phyloP scores from a whole-genome alignment of 129 eudicot genomes.

The Chrysanthemum seticuspe region DNA sequence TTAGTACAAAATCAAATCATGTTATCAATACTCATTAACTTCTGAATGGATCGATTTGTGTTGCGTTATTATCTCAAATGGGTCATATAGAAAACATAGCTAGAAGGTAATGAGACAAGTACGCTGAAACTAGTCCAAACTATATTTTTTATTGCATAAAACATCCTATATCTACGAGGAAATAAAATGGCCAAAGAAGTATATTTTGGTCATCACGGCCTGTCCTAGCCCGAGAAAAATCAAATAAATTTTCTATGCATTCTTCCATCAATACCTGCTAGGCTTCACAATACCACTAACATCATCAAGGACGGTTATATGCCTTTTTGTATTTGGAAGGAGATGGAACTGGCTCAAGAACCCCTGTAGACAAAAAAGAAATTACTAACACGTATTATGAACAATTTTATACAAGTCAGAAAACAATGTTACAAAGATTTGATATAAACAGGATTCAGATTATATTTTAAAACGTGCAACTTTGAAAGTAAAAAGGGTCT shows the following conservation, averaged over 20 bases:
- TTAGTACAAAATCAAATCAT: slow-evolving; percentile 1
- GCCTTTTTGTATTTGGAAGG: slow-evolving; percentile 59
- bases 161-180: neutral
- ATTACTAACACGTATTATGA: neutral
- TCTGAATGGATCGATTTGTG: no score
- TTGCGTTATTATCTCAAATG: no score
- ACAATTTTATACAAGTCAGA: neutral
- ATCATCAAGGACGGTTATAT: slow-evolving; percentile 65
- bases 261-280: slow-evolving; percentile 48
- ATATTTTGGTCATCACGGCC: neutral
- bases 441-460: no score
- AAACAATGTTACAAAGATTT: no score
- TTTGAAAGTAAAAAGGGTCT: no score
- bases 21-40: neutral
- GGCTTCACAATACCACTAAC: slow-evolving; percentile 81
- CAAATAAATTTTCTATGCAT: neutral
- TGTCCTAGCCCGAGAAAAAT: neutral
- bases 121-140: no score
- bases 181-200: neutral
- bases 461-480: no score
- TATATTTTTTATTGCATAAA: no score
- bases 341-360: slow-evolving; percentile 42
- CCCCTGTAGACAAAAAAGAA: slow-evolving; percentile 34
- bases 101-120: no score
- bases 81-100: no score